Base-by-base conservation (phyloP, 768 basidiomycete species). In the Suillus bovinus region DNA sequence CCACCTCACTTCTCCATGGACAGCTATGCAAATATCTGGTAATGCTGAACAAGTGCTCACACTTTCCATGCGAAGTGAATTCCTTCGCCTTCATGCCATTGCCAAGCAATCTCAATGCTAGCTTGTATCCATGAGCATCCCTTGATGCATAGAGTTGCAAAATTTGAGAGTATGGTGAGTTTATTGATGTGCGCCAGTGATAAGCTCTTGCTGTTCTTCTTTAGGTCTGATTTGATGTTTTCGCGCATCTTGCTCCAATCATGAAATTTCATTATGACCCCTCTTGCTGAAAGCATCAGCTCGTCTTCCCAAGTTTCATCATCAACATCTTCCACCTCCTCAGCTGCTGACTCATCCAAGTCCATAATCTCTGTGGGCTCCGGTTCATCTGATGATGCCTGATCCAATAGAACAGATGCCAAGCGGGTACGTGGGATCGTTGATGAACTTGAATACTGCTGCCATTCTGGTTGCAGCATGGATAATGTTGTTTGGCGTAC, bases 21-120 rank as follows among this genome's bases (percentile, higher is more conserved):
- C 10, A 77, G 71, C 54, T 72, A 68, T 63, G 74, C 71, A 61
- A 77, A 79, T 24, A 70, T 58, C 61, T 78, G 75, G 64, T 78
- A 79, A 64, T 79, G 75, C 7, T 68, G 64, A 49, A 74, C 73
- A 24, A 79, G 67, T 33, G 70, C 70, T 7, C 70, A 66, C 20
- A 78, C 65, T n/a, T 57, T 29, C 7, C 64, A 59, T 11, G 77
- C 70, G 67, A 77, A 77, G 39, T 65, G 65, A 11, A 50, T 63
- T 1, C 74, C 74, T 34, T 71, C 47, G 1, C 69, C 67, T 53
- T 77, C 71, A 64, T 79, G 74, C 77, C 72, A 80, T 63, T 78
- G 77, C 16, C 50, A 33, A 39, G 77, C 76, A 70, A 78, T 75
- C 54, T 74, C 66, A n/a, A 57, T 11, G 57, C 78, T 78, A 11